Conservation (phyloP, 257 asterid species). For the Solanum pimpinellifolium region DNA sequence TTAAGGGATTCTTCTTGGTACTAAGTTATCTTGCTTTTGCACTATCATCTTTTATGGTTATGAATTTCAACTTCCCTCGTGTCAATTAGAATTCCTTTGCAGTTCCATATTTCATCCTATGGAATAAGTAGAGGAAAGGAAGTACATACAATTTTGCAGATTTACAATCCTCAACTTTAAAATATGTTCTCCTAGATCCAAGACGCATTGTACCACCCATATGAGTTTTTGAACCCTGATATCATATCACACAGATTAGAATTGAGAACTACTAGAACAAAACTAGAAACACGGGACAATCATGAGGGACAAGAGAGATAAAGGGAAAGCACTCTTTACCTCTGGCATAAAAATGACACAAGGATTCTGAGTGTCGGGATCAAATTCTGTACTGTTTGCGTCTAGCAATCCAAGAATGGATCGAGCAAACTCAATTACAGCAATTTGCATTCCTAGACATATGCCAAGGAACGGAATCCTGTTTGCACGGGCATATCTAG, state of each 20-base stretch:
- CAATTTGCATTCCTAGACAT: conserved; percentile 37
- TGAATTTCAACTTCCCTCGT: neutral
- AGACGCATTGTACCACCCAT: conserved; percentile 91
- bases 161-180: conserved; percentile 33
- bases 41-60: neutral
- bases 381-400: conserved; percentile 30
- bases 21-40: neutral
- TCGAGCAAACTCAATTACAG: conserved; percentile 35
- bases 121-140: neutral
- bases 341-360: conserved; percentile 43
- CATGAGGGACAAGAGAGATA: neutral
- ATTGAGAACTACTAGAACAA: neutral
- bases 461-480: conserved; percentile 31
- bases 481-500: conserved; percentile 33
- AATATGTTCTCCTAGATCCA: conserved; percentile 70
- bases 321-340: conserved; percentile 9
- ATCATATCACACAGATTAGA: conserved; percentile 6
- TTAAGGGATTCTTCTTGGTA: neutral
- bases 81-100: neutral
- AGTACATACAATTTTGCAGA: conserved; percentile 47
- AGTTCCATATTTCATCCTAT: neutral
- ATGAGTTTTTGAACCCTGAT: conserved; percentile 68
- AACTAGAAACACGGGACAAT: neutral
- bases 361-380: conserved; percentile 28
- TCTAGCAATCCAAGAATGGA: conserved; percentile 18